These are phyloP conservation scores for Pythium diclinum DNA, from an alignment of 352 stramenopile genomes.

Conservation along the genomic window DNA sequence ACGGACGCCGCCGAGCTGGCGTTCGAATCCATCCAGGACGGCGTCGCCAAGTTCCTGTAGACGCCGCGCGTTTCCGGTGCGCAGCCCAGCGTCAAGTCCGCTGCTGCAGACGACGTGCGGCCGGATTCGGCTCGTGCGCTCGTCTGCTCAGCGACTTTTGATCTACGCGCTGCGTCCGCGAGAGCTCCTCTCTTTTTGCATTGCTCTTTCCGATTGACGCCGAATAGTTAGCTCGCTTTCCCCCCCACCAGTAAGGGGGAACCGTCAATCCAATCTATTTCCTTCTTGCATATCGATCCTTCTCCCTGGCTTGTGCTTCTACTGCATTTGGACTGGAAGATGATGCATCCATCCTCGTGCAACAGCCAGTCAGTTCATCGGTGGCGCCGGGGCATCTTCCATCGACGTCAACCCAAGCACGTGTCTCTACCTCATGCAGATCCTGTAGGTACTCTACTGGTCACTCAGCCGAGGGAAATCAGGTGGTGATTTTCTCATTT, in stretches of 20 bases:
- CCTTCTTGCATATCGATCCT: not conserved
- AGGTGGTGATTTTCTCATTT: not conserved
- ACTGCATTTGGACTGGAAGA: not conserved
- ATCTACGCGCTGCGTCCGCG: not conserved
- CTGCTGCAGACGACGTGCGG: not conserved
- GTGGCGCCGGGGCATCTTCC: not conserved
- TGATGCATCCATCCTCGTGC: not conserved
- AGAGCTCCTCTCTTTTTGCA: conserved; percentile 15
- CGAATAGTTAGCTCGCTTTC: conserved; percentile 17
- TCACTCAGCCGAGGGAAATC: not conserved
- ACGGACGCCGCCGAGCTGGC: conserved; percentile 89
- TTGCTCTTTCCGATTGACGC: conserved; percentile 14
- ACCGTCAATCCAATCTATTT: conserved; percentile 5
- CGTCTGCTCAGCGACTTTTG: too few relatives aligned
- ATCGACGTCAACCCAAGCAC: not conserved
- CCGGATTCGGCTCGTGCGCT: not conserved
- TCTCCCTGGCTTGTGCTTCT: not conserved
- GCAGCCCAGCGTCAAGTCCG: not conserved
- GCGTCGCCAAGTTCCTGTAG: conserved; percentile 89
- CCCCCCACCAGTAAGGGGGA: not conserved
- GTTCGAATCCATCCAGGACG: conserved; percentile 74
- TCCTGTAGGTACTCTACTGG: not conserved
- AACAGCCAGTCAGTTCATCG: not conserved
- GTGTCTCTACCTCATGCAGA: not conserved
- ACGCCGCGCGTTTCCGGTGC: conserved; percentile 16